phyloP scores from a whole-genome alignment of 2,329 filamentous ascomycete species.

The Xylariaceae sp. region DNA sequence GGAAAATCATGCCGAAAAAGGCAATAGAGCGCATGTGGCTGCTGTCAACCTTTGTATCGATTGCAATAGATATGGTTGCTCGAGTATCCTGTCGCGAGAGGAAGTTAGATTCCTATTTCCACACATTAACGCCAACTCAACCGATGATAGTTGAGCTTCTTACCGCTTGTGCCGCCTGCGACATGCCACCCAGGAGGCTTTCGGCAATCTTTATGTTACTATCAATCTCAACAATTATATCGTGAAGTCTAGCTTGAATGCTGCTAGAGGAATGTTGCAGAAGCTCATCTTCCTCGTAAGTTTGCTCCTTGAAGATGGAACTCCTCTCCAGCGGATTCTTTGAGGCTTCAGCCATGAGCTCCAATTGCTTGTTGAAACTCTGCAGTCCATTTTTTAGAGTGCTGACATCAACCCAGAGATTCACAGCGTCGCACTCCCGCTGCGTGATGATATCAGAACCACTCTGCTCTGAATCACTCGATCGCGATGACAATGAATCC shows the following conservation, averaged over 20 bases:
- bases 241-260: conserved; percentile 13
- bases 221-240: conserved; percentile 21
- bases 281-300: background rate
- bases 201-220: conserved; percentile 11
- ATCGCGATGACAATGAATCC: background rate
- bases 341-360: conserved; percentile 8
- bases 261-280: background rate
- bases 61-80: conserved; percentile 17
- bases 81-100: conserved; percentile 15
- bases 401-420: conserved; percentile 18
- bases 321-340: background rate
- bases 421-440: conserved; percentile 16
- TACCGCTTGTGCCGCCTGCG: conserved; percentile 20
- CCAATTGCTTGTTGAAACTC: conserved; percentile 11
- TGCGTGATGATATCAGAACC: conserved; percentile 4
- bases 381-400: conserved; percentile 19
- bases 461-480: background rate
- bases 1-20: conserved; percentile 22
- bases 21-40: conserved; percentile 19
- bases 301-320: background rate
- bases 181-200: conserved; percentile 14
- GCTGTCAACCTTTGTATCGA: conserved; percentile 19
- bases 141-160: background rate
- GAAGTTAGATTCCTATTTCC: conserved; percentile 21
- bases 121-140: background rate